Evolutionary conservation across 768 basidiomycete genomes (phyloP), one percentile per base, ranked within the genome.

Genomic region (Lentinula raphanica): DNA sequence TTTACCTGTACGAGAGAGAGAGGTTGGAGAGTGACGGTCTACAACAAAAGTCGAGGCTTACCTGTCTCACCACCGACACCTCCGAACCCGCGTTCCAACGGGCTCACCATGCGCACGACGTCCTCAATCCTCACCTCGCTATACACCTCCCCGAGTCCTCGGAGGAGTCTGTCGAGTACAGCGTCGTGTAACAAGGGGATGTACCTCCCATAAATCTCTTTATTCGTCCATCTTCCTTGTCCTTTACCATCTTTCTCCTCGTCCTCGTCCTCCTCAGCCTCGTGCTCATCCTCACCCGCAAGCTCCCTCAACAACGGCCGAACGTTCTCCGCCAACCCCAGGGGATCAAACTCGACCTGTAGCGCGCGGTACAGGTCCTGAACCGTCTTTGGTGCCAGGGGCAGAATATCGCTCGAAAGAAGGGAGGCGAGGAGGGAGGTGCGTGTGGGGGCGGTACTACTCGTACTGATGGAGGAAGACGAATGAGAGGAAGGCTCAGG

Each of bases 291-390:
- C 31, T 32, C 19, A 21, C 7, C 70, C 56, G 70, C 57, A 95
- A 81, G n/a, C 4, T 76, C 66, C 42, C 81, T 73, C 56, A 98
- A 82, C 60, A 98, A 77, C 9, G 94, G 92, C 3, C 90, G 85
- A 42, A 93, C 85, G 60, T 82, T 79, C 4, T 81, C 69, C 69
- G 92, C 92, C 59, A 97, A 87, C 0, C 85, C 87, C 62, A 96
- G 82, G 0, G 96, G 96, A 69, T 98, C 93, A 66, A 98, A 96
- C 5, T 92, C 88, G 40, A 90, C 88, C 74, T 97, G 94, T 63
- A 99, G 86, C 50, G 94, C 83, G 66, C 84, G 82, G 79, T 96
- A 96, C 21, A 98, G 81, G 23, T 82, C 75, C 68, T 87, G 88
- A 68, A 98, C 80, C 3, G 80, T 72, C 23, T 79, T 71, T 0